Evolutionary conservation across 345 rosid species (phyloP).

Genomic region (Pistacia vera): DNA sequence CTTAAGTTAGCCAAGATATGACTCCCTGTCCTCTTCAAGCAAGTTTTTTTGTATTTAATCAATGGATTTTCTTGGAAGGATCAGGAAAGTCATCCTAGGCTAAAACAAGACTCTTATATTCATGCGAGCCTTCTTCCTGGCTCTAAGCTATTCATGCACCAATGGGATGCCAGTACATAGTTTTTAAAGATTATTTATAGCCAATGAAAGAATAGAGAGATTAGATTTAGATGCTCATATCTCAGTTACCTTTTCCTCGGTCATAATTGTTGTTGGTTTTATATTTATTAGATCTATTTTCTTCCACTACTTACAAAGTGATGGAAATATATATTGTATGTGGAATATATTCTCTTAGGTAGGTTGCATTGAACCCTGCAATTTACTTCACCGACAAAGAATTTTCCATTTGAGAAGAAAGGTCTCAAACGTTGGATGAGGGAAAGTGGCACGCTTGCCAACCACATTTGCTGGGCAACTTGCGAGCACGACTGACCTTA

Average conservation of each 20-base stretch:
- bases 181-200: neutral
- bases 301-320: no score
- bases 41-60: neutral
- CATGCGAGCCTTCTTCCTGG: neutral
- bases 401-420: neutral
- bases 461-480: neutral
- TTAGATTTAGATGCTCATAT: neutral
- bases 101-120: neutral
- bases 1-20: neutral
- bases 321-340: neutral
- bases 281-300: no score
- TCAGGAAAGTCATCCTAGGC: constrained; percentile 15
- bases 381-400: constrained; percentile 2
- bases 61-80: neutral
- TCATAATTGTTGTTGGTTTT: no score
- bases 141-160: neutral
- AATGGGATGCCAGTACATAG: neutral
- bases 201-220: neutral
- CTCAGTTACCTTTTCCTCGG: no score
- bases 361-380: neutral
- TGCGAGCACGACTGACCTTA: neutral
- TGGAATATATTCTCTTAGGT: constrained; percentile 21
- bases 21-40: neutral
- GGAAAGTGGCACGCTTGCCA: neutral
- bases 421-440: neutral